Conservation (phyloP, 768 basidiomycete genomes). For the Rhizopogon salebrosus region DNA sequence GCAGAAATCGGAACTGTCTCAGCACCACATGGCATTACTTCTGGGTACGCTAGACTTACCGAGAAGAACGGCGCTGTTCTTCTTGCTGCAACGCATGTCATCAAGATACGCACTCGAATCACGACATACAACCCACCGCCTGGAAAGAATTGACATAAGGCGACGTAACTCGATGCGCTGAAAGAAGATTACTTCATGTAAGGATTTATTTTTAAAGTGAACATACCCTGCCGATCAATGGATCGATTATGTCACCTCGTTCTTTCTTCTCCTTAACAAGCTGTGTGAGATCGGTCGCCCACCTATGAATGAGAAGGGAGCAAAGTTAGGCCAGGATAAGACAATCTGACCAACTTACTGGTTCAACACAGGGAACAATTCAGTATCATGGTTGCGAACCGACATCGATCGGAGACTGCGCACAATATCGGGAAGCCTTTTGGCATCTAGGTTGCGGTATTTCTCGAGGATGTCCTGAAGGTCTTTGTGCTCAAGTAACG, state of each 20-base stretch:
- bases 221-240: slow-evolving; percentile 3
- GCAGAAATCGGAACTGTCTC: background rate
- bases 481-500: background rate
- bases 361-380: background rate
- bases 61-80: slow-evolving; percentile 6
- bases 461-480: background rate
- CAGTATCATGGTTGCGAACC: background rate
- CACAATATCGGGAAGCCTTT: background rate
- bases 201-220: background rate
- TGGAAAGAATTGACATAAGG: background rate
- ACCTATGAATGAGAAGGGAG: background rate
- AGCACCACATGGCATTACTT: background rate
- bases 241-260: background rate
- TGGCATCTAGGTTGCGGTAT: background rate
- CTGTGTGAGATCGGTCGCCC: slow-evolving; percentile 3
- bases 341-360: background rate
- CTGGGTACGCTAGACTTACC: background rate
- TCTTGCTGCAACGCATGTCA: slow-evolving; percentile 1
- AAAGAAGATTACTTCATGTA: background rate
- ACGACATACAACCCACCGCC: background rate
- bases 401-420: background rate
- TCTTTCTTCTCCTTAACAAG: slow-evolving; percentile 3
- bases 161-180: background rate
- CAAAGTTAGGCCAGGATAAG: background rate
- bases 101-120: background rate